phyloP scores from a whole-genome alignment of 768 basidiomycete species.

The Rhodotorula paludigena region DNA sequence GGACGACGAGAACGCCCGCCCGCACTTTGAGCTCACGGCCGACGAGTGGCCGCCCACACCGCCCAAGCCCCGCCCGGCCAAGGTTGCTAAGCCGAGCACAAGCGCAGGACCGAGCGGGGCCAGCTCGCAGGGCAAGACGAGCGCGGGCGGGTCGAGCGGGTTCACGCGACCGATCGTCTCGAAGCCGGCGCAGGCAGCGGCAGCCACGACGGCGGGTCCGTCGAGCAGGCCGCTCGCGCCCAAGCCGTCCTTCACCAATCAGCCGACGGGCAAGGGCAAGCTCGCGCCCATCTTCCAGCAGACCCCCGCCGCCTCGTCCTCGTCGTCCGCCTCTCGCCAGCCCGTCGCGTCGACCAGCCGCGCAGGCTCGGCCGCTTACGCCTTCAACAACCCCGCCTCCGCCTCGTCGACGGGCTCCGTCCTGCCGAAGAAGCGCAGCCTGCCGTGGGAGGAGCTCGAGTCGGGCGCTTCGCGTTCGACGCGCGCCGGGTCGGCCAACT shows the following conservation, averaged over 20 bases:
- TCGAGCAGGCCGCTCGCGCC: not conserved
- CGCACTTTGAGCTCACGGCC: slow-evolving; percentile 12
- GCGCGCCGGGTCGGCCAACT: slow-evolving; percentile 11
- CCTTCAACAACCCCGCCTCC: slow-evolving; percentile 16
- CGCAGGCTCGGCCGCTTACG: slow-evolving; percentile 12
- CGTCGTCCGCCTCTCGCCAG: not conserved
- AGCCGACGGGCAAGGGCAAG: not conserved
- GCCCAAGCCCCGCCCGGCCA: slow-evolving; percentile 8
- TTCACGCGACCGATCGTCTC: not conserved
- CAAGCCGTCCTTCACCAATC: not conserved
- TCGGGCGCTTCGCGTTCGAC: not conserved
- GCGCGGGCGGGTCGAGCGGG: not conserved
- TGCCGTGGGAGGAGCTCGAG: slow-evolving; percentile 33
- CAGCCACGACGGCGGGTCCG: too few relatives aligned
- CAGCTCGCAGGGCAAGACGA: not conserved
- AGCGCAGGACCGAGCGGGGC: not conserved
- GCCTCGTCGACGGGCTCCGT: not conserved
- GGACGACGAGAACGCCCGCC: slow-evolving; percentile 15
- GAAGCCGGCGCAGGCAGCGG: not conserved
- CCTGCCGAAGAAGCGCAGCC: slow-evolving; percentile 23
- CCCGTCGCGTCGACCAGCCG: not conserved
- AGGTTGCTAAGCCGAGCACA: not conserved
- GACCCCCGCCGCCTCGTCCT: not conserved
- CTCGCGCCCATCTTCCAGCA: slow-evolving; percentile 20
- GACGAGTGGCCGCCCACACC: slow-evolving; percentile 37